phyloP scores from a whole-genome alignment of 1,139 yeast genomes.

The Cylindricascospora bacillispora region DNA sequence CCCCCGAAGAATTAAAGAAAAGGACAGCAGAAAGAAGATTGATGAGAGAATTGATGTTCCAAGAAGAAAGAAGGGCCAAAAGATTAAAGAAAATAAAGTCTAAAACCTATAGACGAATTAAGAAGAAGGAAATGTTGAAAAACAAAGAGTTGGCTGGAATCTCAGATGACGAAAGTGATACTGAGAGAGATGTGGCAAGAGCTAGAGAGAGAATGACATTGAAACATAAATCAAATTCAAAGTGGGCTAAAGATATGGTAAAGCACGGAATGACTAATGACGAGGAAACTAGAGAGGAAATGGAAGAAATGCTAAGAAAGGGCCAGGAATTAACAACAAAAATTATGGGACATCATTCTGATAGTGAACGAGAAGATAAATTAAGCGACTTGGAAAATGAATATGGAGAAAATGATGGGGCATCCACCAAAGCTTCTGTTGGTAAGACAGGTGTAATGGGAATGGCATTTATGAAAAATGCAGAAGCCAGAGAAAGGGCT shows the following conservation, averaged over 20 bases:
- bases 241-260: conserved; percentile 88
- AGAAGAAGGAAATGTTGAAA: conserved; percentile 70
- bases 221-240: conserved; percentile 75
- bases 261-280: conserved; percentile 86
- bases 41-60: conserved; percentile 92
- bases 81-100: conserved; percentile 91
- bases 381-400: conserved; percentile 40
- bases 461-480: conserved; percentile 91
- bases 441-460: conserved; percentile 77
- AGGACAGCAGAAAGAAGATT: conserved; percentile 73
- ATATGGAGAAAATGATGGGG: conserved; percentile 27
- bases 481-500: conserved; percentile 51
- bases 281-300: conserved; percentile 66
- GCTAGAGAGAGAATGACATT: conserved; percentile 89
- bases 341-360: conserved; percentile 54
- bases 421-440: conserved; percentile 30
- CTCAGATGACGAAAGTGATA: conserved; percentile 38
- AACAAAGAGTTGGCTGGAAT: conserved; percentile 61
- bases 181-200: conserved; percentile 57
- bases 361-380: conserved; percentile 28
- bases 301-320: conserved; percentile 86
- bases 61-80: conserved; percentile 84
- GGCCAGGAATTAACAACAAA: conserved; percentile 69
- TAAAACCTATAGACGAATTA: conserved; percentile 73
- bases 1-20: conserved; percentile 66